Conservation (phyloP, 2,329 filamentous ascomycete species). For the Meredithiella fracta region DNA sequence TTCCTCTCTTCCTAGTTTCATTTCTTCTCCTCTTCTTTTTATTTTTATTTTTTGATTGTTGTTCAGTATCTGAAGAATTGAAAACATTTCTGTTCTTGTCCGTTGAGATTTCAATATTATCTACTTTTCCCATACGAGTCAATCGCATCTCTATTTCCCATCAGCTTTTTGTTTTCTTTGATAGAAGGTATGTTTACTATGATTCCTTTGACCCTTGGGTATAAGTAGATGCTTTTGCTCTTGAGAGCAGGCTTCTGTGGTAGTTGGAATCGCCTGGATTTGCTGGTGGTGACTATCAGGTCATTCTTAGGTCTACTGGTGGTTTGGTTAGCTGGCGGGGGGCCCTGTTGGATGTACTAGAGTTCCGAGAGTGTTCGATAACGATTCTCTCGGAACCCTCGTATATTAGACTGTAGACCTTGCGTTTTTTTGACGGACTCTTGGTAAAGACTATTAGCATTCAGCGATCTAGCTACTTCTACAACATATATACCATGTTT, state of each 20-base stretch:
- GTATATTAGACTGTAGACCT: not conserved
- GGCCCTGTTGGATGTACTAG: not conserved
- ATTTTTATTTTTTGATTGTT: not conserved
- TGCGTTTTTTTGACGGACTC: not conserved
- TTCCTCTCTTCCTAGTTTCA: not conserved
- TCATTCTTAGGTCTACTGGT: not conserved
- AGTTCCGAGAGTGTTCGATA: not conserved
- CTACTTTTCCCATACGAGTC: not conserved
- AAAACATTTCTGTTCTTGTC: constrained; percentile 1
- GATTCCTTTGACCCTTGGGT: too few species aligned
- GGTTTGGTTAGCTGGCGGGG: not conserved
- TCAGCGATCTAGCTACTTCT: not conserved
- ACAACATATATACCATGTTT: not conserved
- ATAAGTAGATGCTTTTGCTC: not conserved
- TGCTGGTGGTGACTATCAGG: not conserved
- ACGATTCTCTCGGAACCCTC: not conserved
- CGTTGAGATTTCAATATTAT: not conserved
- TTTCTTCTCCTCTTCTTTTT: not conserved
- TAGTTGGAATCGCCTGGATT: not conserved
- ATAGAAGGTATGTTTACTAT: not conserved
- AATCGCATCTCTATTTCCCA: not conserved
- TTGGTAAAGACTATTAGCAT: not conserved
- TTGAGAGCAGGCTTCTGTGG: too few species aligned
- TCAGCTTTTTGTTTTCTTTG: not conserved
- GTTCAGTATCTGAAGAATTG: not conserved